Evolutionary conservation across 1,139 yeast species (phyloP), one percentile per base, ranked within the genome.

Genomic region (Debaryomycetaceae sp.): DNA sequence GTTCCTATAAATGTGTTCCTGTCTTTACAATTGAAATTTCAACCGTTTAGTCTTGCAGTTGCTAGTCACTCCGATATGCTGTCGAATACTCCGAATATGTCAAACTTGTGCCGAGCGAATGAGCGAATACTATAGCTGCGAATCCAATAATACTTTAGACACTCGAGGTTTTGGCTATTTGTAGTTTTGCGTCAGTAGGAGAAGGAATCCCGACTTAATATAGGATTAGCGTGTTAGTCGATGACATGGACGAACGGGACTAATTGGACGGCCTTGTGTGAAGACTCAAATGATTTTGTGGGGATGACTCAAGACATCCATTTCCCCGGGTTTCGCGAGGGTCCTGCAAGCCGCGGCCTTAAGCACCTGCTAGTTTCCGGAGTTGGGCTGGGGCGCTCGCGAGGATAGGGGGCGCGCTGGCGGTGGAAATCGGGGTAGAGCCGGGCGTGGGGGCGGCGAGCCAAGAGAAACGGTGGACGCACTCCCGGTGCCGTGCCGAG

Each of bases 311-410:
- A 36, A n/a, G 6, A 8, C 29, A 37, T 48, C 49, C 51, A 42
- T 42, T 42, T 44, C 46, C 40, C 51, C 51, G 49, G 49, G 46
- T 37, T 5, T 24, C 13, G 24, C 38, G 33, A 22, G 36, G 31
- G 20, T 22, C 43, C 35, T 39, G 23, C 36, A 36, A 37, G 27
- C 39, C 43, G 43, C 43, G 43, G 43, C 43, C 39, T 29, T 36
- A 23, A 14, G 36, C 20, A 8, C 9, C n/a, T 4, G 24, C 22
- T 5, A 20, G 14, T 20, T 36, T 24, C 22, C 22, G 24, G 24
- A 5, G 38, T 6, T 22, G 38, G n/a, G n/a, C 22, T 8, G 11
- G 31, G 11, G 11, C 31, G 4, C 8, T 11, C 11, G 11, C 31
- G 31, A 27, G 11, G 31, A 3, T 2, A 9, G 13, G 37, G 17